Conservation (phyloP, 73 alveolate species). For the Paramecium tetraurelia region DNA sequence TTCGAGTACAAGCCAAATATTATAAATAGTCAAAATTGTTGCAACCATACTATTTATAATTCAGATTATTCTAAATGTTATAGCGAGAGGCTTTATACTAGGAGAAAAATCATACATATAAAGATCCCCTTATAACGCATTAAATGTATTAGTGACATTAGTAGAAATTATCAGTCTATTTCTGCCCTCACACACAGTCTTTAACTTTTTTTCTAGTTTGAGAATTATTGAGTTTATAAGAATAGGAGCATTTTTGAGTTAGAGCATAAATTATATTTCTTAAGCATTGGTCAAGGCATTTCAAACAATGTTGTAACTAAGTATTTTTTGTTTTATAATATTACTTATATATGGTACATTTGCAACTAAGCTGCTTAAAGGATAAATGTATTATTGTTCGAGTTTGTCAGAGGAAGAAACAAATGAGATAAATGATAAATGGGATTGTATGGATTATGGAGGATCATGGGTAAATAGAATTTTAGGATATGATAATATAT, state of each 20-base stretch:
- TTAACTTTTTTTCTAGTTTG: not conserved
- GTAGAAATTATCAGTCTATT: not conserved
- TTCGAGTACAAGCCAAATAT: not conserved
- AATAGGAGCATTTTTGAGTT: not conserved
- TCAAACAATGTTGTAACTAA: not conserved
- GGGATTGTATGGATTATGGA: conserved; percentile 48
- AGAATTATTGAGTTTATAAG: not conserved
- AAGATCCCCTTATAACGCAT: not conserved
- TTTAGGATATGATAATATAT: not conserved
- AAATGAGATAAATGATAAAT: not conserved
- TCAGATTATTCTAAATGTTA: not conserved
- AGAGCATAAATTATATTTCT: not conserved
- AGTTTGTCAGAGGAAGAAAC: not conserved
- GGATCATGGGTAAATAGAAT: conserved; percentile 39
- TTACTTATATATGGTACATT: not conserved
- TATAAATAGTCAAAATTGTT: not conserved
- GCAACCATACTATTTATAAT: not conserved
- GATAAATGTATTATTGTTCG: not conserved
- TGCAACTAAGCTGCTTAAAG: not conserved
- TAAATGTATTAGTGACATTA: not conserved
- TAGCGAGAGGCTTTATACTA: not conserved
- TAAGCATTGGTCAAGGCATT: not conserved
- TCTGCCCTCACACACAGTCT: not conserved
- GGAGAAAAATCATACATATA: not conserved
- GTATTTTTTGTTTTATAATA: not conserved